Evolutionary conservation across 2,329 filamentous ascomycete species (phyloP).

Genomic region (Claviceps cyperi): DNA sequence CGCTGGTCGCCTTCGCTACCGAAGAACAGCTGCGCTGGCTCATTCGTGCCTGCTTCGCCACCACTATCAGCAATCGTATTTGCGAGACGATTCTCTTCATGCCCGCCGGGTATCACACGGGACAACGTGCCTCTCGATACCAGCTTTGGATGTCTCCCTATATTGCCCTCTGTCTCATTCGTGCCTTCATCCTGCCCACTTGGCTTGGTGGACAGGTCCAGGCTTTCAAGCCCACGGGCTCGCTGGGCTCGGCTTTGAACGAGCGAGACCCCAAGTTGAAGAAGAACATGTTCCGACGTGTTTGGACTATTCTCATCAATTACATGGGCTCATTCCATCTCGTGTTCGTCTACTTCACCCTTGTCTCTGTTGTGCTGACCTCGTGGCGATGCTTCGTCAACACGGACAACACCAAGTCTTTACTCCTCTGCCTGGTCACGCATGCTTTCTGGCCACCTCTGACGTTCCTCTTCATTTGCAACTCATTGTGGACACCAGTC

Average conservation of each 20-base stretch:
- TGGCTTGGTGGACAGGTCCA: constrained; percentile 45
- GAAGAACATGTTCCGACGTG: constrained; percentile 36
- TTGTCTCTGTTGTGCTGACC: constrained; percentile 34
- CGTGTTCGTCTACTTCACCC: constrained; percentile 36
- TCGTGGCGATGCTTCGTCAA: constrained; percentile 34
- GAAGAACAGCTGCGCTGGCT: constrained; percentile 42
- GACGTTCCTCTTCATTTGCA: constrained; percentile 40
- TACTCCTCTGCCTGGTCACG: constrained; percentile 39
- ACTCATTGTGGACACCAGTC: constrained; percentile 43
- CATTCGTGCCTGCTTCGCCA: constrained; percentile 38
- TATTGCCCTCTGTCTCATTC: constrained; percentile 41
- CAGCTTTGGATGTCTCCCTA: constrained; percentile 51
- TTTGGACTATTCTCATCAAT: constrained; percentile 40
- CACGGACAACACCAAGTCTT: constrained; percentile 21
- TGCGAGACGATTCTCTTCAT: constrained; percentile 44
- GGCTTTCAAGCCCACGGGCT: constrained; percentile 47
- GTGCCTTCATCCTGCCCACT: constrained; percentile 40
- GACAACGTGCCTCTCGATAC: constrained; percentile 39
- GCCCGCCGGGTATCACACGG: constrained; percentile 43
- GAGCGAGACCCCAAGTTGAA: constrained; percentile 39
- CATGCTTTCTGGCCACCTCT: constrained; percentile 49
- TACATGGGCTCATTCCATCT: constrained; percentile 43
- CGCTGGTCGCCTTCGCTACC: constrained; percentile 40
- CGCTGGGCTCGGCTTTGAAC: constrained; percentile 38
- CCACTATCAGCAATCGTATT: constrained; percentile 35